Evolutionary conservation across 805 yeast species (phyloP), one percentile per base, ranked within the genome.

Genomic region (Metschnikowia arizonensis): DNA sequence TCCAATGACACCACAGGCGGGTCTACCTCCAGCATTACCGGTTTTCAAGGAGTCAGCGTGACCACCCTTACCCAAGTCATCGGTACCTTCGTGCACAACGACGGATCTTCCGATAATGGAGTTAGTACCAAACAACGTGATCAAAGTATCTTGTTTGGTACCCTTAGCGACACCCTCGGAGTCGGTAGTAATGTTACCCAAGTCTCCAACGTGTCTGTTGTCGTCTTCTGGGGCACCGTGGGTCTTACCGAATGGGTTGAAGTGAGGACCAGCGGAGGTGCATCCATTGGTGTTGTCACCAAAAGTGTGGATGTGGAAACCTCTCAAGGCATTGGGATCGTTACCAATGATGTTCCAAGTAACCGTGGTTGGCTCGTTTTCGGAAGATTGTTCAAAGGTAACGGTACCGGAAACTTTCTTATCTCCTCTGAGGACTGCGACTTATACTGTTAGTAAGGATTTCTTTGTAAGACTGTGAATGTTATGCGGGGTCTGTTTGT

Each of bases 271-370:
- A 45, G 97, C 97, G 56, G 96, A 87, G 50, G 96, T 91, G 76
- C 99, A 93, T 56, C 99, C 99, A 69, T 93, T 93, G 73, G 99
- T 88, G 82, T 88, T 88, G 77, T 93, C 99, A 75, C 99, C 99
- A 63, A 93, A 93, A 65, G 88, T 85, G 73, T 93, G 99, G 65
- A 93, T 75, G 79, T 93, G 99, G 96, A 93, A 91, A 44, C 99
- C 99, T 72, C 96, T 83, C 65, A 78, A 73, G 42, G 96, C 91
- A 62, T 87, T 84, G 50, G 97, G 75, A 55, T 81, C 83, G 72
- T 89, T 88, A 67, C 99, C 99, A 47, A 80, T 62, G 64, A 93
- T 86, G 61, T 91, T 95, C 82, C 88, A 93, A 18, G 89, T 58
- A 58, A 93, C 78, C 38, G 88, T 84, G 63, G 96, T 88, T 68